Base-by-base conservation (phyloP, 768 basidiomycete species). In the Pholiota conissans region DNA sequence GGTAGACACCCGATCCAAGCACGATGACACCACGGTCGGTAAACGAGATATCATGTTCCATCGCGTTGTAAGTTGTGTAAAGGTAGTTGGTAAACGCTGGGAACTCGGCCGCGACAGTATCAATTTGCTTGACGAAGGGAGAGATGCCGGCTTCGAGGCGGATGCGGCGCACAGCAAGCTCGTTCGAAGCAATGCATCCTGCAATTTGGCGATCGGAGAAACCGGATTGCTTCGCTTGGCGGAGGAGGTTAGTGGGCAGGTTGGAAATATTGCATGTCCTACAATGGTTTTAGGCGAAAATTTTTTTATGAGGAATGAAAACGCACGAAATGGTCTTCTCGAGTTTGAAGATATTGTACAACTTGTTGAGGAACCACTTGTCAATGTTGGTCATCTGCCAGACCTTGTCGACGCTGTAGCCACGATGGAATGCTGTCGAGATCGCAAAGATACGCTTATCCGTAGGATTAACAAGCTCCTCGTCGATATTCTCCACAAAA, bases 351-450 rank as follows among this genome's bases (percentile, higher is more conserved):
- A 98, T 90, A 64, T 91, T 80, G 68, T 90, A 79, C 32, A 99
- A 84, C 73, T 89, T 91, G 56, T 84, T 92, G 69, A 99, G 74
- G 83, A 99, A 99, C 96, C 96, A 99, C 72, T 90, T 94, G 78
- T 98, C 96, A 64, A 99, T 98, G 72, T 90, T 96, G 52, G 95
- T 95, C 90, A 98, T 93, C 70, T 95, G 86, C 87, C 94, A 95
- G 66, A 99, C 86, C 75, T 95, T 95, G 61, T 99, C 93, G 57
- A 99, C 90, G 52, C 88, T 89, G 69, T 98, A 96, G 11, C 95
- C 96, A 40, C 84, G 83, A 73, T 94, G 85, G 78, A 99, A 91
- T 5, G 96, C 97, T 18, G 90, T 87, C 10, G 95, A 92, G 65
- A 99, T 93, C 18, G 96, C 95, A 69, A 98, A 99, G 56, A 99